Evolutionary conservation across 1,284 basidiomycete genomes (phyloP).

Genomic region (Sanguinoderma infundibulare): DNA sequence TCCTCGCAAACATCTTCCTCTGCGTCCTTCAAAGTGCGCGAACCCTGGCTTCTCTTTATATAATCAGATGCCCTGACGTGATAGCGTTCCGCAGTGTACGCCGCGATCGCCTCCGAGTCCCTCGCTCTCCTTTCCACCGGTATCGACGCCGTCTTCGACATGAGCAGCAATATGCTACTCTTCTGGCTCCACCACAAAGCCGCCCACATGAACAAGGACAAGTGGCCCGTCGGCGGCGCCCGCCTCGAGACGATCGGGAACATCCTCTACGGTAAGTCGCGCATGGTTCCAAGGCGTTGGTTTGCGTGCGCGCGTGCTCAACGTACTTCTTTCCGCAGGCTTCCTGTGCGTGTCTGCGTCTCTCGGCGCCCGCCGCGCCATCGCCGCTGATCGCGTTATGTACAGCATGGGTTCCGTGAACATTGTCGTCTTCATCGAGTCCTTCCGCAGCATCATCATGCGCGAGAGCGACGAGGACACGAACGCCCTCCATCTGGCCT

Average conservation of each 20-base stretch:
- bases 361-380: no score
- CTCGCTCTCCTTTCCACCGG: conserved; percentile 89
- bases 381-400: neutral
- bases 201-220: conserved; percentile 71
- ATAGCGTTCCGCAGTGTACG: conserved; percentile 64
- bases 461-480: conserved; percentile 54
- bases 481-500: conserved; percentile 79
- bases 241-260: conserved; percentile 92
- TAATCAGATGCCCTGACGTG: conserved; percentile 3
- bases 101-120: conserved; percentile 84
- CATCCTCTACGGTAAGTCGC: conserved; percentile 77
- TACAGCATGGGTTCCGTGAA: conserved; percentile 87
- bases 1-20: conserved; percentile 76
- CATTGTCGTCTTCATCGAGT: conserved; percentile 85
- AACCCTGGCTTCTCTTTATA: neutral
- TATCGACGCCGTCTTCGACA: conserved; percentile 92
- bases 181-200: conserved; percentile 84
- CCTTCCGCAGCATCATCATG: conserved; percentile 70
- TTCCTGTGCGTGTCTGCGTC: conserved; percentile 56
- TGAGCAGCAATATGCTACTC: conserved; percentile 87
- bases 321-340: conserved; percentile 44
- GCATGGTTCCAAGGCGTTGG: conserved; percentile 11
- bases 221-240: conserved; percentile 91
- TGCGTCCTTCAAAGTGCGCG: conserved; percentile 68
- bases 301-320: conserved; percentile 8